phyloP scores from a whole-genome alignment of 371 early-diverging fungal genomes.

The Rhizopus stolonifer region DNA sequence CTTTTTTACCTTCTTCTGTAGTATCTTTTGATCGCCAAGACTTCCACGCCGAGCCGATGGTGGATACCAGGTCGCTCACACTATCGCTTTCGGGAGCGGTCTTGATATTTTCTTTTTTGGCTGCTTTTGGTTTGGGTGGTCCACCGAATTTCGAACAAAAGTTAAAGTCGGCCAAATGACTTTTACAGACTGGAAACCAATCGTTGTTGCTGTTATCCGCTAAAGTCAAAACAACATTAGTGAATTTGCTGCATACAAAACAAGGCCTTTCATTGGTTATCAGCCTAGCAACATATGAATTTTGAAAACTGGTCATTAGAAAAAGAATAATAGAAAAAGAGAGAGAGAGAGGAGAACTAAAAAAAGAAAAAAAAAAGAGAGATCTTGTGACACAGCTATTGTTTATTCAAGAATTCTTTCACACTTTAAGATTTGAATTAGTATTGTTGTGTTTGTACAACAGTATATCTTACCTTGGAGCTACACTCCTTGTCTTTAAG shows the following conservation, averaged over 20 bases:
- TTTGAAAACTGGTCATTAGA: conserved; percentile 30
- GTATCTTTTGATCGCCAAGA: conserved; percentile 30
- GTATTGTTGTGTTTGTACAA: neutral
- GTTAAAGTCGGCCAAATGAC: conserved; percentile 44
- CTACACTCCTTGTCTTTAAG: conserved; percentile 62
- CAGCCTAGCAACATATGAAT: conserved; percentile 55
- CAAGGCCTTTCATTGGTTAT: conserved; percentile 57
- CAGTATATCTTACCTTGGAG: conserved; percentile 52
- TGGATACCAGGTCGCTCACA: conserved; percentile 38
- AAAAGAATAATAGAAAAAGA: neutral
- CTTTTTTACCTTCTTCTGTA: conserved; percentile 11
- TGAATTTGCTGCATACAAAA: conserved; percentile 60
- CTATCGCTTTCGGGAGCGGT: conserved; percentile 44
- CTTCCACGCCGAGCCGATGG: conserved; percentile 46
- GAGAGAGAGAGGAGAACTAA: neutral
- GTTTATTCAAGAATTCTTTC: neutral
- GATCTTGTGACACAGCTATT: neutral
- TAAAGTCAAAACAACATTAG: conserved; percentile 52
- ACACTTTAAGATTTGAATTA: neutral
- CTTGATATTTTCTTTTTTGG: conserved; percentile 8
- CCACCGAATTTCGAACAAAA: conserved; percentile 44
- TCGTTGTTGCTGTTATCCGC: conserved; percentile 55
- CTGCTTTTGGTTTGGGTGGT: conserved; percentile 10
- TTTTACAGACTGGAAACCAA: conserved; percentile 57
- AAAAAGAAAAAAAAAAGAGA: neutral